Percentiles rank a stretch among this genome's conserved stretches.
These are phyloP conservation scores for Trametes cinnabarina DNA, from an alignment of 768 basidiomycete genomes.

Conservation along the genomic window DNA sequence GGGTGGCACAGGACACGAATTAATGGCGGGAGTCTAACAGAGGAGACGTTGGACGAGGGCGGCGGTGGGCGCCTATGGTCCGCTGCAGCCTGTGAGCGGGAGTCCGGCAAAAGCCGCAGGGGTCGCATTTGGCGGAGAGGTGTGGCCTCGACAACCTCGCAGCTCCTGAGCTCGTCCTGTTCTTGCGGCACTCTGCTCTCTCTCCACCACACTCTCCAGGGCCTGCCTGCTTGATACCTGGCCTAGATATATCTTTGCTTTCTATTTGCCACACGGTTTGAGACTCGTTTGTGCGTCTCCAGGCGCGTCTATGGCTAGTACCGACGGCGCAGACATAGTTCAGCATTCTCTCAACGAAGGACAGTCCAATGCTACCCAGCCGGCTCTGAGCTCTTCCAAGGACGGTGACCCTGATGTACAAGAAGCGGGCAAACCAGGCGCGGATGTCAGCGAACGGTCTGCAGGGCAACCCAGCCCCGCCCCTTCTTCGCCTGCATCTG, in stretches of 20 bases:
- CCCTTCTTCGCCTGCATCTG: slow-evolving; percentile 21
- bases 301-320: slow-evolving; percentile 82
- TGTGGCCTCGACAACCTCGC: slow-evolving; percentile 2
- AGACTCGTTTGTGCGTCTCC: slow-evolving; percentile 48
- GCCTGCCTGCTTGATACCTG: too few relatives aligned
- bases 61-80: neutral
- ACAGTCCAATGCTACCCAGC: slow-evolving; percentile 1
- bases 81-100: neutral
- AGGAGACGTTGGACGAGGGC: neutral
- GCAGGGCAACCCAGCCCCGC: slow-evolving; percentile 21
- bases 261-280: neutral
- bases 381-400: slow-evolving; percentile 5
- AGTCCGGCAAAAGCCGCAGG: slow-evolving; percentile 7
- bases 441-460: slow-evolving; percentile 7
- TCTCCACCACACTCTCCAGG: neutral
- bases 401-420: slow-evolving; percentile 1
- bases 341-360: slow-evolving; percentile 37
- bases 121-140: slow-evolving; percentile 1
- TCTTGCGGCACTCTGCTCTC: neutral
- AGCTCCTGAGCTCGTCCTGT: slow-evolving; percentile 9
- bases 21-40: too few relatives aligned
- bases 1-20: too few relatives aligned
- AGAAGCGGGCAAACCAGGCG: neutral
- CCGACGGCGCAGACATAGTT: slow-evolving; percentile 48
- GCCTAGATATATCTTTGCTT: slow-evolving; percentile 4